Base-by-base conservation (phyloP, 169 alveolate species). In the Plasmodium billcollinsi region DNA sequence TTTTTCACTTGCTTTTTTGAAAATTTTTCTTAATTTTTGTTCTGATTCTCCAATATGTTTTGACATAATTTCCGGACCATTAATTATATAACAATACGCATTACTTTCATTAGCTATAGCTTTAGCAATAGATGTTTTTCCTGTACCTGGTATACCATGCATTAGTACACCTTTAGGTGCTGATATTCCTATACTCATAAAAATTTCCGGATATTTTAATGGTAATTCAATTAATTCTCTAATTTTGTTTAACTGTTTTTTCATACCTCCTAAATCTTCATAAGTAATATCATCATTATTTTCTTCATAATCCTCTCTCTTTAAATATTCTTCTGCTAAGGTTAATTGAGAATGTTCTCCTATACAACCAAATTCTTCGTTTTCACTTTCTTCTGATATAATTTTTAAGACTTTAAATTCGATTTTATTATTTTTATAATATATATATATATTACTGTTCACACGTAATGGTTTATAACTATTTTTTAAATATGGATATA, bases 11-110 rank as follows among this genome's bases (percentile, higher is more conserved):
- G 96, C 96, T 66, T 85, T 94, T 85, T 96, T 95, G 72, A 96
- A 96, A 45, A 96, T 78, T 3, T 94, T 95, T 49, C 98, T 75
- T 29, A 96, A 92, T 54, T 95, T 93, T 15, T 94, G 96, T 93
- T 96, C 98, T 14, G 97, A 94, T 62, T 96, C 98, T 1, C 98
- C 98, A 43, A 94, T 94, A 65, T 92, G 95, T 73, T 94, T 94
- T 15, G 96, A 94, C 96, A 94, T 92, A 14, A 94, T 94, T 67
- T 94, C 96, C 0, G 96, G 96, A 0, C 96, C 96, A 52, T 94
- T 94, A 15, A 94, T 90, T 3, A 94, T 90, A 39, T 89, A 88
- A 45, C 95, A 94, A 29, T 92, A 88, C 3, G 96, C 96, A 15
- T 95, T 95, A 9, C 95, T 95, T 61, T 95, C 97, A 33, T 92